phyloP scores from a whole-genome alignment of 345 rosid genomes.

The Rhodomyrtus tomentosa region DNA sequence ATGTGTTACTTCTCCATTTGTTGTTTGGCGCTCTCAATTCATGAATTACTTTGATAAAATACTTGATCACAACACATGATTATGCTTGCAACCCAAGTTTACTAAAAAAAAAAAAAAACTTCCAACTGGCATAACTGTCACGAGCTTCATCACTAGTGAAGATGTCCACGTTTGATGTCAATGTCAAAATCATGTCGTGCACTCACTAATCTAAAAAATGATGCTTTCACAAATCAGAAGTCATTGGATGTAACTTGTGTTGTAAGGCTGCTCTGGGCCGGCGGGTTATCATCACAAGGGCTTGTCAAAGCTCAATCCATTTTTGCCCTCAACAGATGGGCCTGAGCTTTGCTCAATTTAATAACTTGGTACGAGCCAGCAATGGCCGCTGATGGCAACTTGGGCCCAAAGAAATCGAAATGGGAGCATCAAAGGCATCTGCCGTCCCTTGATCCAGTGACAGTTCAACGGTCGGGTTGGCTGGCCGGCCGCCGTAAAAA shows the following conservation, averaged over 20 bases:
- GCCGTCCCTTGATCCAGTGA: neutral
- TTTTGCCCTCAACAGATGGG: neutral
- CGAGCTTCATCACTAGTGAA: neutral
- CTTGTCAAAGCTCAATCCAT: neutral
- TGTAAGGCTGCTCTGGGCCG: neutral
- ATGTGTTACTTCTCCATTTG: neutral
- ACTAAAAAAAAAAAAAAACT: neutral
- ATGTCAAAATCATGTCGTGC: neutral
- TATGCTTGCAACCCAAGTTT: neutral
- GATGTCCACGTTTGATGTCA: neutral
- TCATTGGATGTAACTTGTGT: neutral
- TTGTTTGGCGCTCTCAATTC: neutral
- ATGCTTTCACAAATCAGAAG: neutral
- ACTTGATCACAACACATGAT: neutral
- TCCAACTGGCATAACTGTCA: neutral
- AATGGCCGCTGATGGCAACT: neutral
- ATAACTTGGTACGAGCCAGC: neutral
- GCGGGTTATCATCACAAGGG: neutral
- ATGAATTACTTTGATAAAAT: neutral
- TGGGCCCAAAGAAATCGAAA: neutral
- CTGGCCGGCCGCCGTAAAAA: neutral
- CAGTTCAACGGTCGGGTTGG: neutral
- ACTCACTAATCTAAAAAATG: neutral
- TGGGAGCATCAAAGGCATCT: neutral
- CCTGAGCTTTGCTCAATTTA: neutral